These are phyloP conservation scores for Tulasnella sp. DNA, from an alignment of 768 basidiomycete genomes.

Conservation along the genomic window DNA sequence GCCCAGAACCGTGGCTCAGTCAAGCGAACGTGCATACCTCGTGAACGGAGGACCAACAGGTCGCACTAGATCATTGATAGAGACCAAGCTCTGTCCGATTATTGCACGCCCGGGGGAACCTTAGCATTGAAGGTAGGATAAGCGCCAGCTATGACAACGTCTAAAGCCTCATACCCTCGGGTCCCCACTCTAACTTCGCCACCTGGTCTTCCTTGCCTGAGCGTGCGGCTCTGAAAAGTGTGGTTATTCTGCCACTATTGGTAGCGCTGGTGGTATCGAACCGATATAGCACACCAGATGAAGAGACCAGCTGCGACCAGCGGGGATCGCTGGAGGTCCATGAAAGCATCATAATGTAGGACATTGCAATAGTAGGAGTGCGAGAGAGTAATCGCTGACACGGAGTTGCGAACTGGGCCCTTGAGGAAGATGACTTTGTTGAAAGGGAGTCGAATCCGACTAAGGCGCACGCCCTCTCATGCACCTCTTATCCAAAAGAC, in stretches of 20 bases:
- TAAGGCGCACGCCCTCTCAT: not conserved
- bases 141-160: not conserved
- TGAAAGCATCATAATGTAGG: constrained; percentile 40
- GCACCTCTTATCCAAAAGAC: constrained; percentile 3
- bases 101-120: constrained; percentile 71
- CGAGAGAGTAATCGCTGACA: not conserved
- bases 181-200: constrained; percentile 79
- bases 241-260: constrained; percentile 29
- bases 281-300: constrained; percentile 19
- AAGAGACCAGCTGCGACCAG: constrained; percentile 72
- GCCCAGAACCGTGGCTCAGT: constrained; percentile 19
- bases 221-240: constrained; percentile 65
- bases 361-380: constrained; percentile 12
- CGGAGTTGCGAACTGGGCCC: not conserved
- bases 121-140: not conserved
- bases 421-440: not conserved
- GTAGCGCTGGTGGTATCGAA: constrained; percentile 16
- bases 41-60: constrained; percentile 35
- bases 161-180: constrained; percentile 34
- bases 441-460: not conserved
- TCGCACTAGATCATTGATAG: constrained; percentile 76
- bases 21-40: constrained; percentile 13
- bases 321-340: constrained; percentile 85
- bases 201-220: constrained; percentile 74
- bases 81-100: constrained; percentile 69